Evolutionary conservation across 2,329 filamentous ascomycete species (phyloP).

Genomic region (Penicillium occitanis): DNA sequence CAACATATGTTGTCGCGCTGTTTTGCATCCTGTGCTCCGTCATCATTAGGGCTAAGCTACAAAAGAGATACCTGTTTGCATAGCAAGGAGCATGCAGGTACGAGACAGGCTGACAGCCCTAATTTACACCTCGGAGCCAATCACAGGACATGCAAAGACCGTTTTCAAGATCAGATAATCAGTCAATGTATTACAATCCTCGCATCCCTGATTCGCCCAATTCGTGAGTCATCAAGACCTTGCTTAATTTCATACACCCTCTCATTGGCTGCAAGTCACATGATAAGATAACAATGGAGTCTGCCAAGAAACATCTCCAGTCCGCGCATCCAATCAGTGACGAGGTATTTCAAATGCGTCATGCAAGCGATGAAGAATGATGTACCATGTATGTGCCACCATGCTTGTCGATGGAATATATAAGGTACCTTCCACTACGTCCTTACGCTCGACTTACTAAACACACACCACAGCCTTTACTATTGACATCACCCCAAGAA

Average conservation of each 20-base stretch:
- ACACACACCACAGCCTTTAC: background rate
- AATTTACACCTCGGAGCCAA: background rate
- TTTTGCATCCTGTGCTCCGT: background rate
- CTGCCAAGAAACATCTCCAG: background rate
- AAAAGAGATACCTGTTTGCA: background rate
- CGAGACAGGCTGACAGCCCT: background rate
- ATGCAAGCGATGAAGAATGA: conserved; percentile 21
- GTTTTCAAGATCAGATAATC: background rate
- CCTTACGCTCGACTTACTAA: background rate
- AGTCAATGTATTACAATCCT: background rate
- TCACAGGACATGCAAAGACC: background rate
- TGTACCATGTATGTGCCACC: background rate
- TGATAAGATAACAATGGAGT: background rate
- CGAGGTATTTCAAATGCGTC: conserved; percentile 30
- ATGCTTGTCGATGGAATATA: background rate
- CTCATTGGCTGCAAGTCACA: conserved; percentile 5
- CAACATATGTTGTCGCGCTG: background rate
- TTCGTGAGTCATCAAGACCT: background rate
- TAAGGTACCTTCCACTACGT: background rate
- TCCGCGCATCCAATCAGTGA: conserved; percentile 28
- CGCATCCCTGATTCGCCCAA: background rate
- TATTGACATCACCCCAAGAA: background rate
- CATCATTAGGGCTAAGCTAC: background rate
- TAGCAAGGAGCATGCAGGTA: background rate
- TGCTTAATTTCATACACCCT: background rate